Conservation (phyloP, 352 stramenopile genomes). For the Pythium rishiriense region DNA sequence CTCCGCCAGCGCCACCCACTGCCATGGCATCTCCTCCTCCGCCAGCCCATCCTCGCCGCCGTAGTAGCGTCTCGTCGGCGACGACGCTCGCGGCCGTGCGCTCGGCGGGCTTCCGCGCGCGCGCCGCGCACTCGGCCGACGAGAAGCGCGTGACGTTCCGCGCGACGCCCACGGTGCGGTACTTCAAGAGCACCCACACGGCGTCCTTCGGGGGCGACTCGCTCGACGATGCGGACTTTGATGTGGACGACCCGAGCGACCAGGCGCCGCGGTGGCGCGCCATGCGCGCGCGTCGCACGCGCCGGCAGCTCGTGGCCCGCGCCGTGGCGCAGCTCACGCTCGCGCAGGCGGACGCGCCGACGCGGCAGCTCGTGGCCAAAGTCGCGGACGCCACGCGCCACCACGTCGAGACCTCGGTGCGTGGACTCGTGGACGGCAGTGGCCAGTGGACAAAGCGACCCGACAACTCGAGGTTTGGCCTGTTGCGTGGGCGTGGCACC, state of each 20-base stretch:
- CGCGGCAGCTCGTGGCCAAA: conserved; percentile 9
- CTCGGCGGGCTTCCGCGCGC: conserved; percentile 1
- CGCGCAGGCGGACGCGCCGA: not conserved
- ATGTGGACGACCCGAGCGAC: conserved; percentile 1
- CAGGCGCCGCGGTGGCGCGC: conserved; percentile 13
- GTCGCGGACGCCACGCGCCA: conserved; percentile 15
- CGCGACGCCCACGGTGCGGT: conserved; percentile 22
- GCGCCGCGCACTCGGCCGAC: conserved; percentile 8
- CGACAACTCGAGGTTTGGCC: not conserved
- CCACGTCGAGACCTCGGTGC: not conserved
- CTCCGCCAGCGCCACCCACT: not conserved
- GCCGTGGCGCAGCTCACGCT: not conserved
- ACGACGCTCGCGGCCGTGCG: not conserved
- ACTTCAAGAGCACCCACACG: conserved; percentile 24
- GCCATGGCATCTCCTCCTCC: not conserved
- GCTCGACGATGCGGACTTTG: not conserved
- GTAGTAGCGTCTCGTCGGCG: conserved; percentile 6
- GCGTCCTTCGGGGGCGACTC: conserved; percentile 13
- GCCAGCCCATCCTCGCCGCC: conserved; percentile 7
- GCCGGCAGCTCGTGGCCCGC: not conserved
- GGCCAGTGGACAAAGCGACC: not conserved
- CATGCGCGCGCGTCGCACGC: conserved; percentile 10
- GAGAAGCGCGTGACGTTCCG: conserved; percentile 25
- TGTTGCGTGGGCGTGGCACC: too few species aligned
- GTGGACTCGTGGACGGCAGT: not conserved